phyloP scores from a whole-genome alignment of 108 stramenopile genomes.

The Skeletonema menzelii region DNA sequence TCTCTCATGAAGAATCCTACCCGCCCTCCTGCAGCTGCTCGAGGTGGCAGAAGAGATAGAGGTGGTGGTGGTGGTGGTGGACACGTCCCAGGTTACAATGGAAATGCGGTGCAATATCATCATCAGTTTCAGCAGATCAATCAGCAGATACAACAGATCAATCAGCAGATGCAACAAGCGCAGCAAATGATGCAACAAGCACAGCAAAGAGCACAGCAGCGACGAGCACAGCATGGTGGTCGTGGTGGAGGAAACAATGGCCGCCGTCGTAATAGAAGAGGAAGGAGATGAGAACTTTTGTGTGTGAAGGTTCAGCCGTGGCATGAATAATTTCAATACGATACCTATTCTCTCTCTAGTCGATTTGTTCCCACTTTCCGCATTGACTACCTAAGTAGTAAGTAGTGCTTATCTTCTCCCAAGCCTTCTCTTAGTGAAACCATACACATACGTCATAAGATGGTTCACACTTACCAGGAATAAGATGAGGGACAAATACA shows the following conservation, averaged over 20 bases:
- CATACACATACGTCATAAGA: too few relatives aligned
- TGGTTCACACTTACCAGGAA: too few relatives aligned
- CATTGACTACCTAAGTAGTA: too few relatives aligned
- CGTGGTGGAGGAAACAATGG: not conserved
- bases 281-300: not conserved
- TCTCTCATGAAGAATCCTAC: slow-evolving; percentile 28
- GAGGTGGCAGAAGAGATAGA: not conserved
- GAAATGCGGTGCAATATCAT: not conserved
- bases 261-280: not conserved
- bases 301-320: not conserved
- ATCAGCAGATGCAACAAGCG: not conserved
- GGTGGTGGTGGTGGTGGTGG: not conserved
- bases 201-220: not conserved
- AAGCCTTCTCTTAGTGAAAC: too few relatives aligned
- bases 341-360: not conserved
- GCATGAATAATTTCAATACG: not conserved
- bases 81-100: not conserved
- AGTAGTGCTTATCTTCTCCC: too few relatives aligned
- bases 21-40: not conserved
- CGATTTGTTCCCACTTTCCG: too few relatives aligned
- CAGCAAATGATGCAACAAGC: not conserved
- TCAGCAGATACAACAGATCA: not conserved
- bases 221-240: not conserved
- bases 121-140: not conserved
- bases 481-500: too few relatives aligned